These are phyloP conservation scores for Paralagenidium karlingii DNA, from an alignment of 352 stramenopile species.

Conservation along the genomic window DNA sequence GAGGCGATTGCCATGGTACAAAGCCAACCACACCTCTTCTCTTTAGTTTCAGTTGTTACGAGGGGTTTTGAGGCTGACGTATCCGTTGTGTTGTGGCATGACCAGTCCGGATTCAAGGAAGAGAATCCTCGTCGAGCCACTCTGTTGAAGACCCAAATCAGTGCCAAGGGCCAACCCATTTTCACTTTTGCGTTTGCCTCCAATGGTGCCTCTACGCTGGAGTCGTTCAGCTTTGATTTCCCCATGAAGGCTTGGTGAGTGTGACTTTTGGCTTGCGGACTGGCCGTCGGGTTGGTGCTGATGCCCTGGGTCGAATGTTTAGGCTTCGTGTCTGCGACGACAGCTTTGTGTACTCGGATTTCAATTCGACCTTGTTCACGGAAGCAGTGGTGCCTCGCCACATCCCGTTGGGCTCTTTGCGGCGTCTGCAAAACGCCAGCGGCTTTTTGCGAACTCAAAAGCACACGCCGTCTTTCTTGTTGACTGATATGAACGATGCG, in stretches of 20 bases:
- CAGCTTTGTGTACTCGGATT: slow-evolving; percentile 79
- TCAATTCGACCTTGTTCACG: slow-evolving; percentile 10
- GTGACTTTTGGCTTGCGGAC: background rate
- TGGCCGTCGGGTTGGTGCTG: background rate
- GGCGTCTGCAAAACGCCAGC: slow-evolving; percentile 71
- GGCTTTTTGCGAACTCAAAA: slow-evolving; percentile 55
- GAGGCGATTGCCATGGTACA: slow-evolving; percentile 45
- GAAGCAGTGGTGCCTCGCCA: background rate
- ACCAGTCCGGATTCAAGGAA: background rate
- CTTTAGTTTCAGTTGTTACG: background rate
- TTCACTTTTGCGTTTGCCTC: slow-evolving; percentile 70
- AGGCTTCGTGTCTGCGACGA: slow-evolving; percentile 82
- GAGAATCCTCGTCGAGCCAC: slow-evolving; percentile 26
- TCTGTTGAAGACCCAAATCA: slow-evolving; percentile 60
- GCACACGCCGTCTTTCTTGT: slow-evolving; percentile 51
- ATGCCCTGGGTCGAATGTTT: background rate
- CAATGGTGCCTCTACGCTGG: slow-evolving; percentile 33
- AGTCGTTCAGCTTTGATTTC: slow-evolving; percentile 72
- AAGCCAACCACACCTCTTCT: background rate
- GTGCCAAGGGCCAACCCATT: slow-evolving; percentile 52
- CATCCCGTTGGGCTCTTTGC: slow-evolving; percentile 48
- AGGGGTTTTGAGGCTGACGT: too few relatives aligned
- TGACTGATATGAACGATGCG: slow-evolving; percentile 54
- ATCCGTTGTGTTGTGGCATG: too few relatives aligned
- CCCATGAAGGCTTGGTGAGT: slow-evolving; percentile 60